phyloP scores from a whole-genome alignment of 345 rosid species.

The Litchi chinensis region DNA sequence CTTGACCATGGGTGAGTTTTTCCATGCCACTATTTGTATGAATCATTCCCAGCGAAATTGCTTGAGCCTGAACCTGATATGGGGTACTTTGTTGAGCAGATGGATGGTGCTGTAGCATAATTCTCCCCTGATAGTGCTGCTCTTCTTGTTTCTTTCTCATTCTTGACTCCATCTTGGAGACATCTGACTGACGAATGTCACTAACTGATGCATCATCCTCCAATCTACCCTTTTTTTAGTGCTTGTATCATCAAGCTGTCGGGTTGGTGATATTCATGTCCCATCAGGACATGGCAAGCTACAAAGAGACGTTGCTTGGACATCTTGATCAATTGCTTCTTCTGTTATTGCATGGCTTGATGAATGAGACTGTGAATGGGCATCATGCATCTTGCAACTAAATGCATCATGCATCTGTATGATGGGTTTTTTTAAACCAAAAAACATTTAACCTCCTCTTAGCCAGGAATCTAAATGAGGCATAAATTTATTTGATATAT shows the following conservation, averaged over 20 bases:
- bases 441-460: not conserved
- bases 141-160: conserved; percentile 57
- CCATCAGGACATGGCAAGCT: no score
- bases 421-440: not conserved
- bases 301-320: conserved; percentile 17
- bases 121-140: conserved; percentile 57
- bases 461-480: not conserved
- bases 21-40: conserved; percentile 40
- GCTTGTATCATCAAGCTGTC: no score
- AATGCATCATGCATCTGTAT: no score
- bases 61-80: conserved; percentile 45
- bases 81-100: conserved; percentile 45
- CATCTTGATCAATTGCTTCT: conserved; percentile 52
- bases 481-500: not conserved
- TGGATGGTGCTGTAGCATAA: conserved; percentile 42
- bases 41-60: conserved; percentile 46
- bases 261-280: no score
- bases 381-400: no score
- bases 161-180: conserved; percentile 40
- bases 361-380: conserved; percentile 73
- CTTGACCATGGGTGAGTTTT: conserved; percentile 42
- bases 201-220: no score
- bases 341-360: conserved; percentile 59
- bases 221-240: not conserved
- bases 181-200: no score